Evolutionary conservation across 1,284 basidiomycete genomes (phyloP).

Genomic region (Heterobasidion occidentale): DNA sequence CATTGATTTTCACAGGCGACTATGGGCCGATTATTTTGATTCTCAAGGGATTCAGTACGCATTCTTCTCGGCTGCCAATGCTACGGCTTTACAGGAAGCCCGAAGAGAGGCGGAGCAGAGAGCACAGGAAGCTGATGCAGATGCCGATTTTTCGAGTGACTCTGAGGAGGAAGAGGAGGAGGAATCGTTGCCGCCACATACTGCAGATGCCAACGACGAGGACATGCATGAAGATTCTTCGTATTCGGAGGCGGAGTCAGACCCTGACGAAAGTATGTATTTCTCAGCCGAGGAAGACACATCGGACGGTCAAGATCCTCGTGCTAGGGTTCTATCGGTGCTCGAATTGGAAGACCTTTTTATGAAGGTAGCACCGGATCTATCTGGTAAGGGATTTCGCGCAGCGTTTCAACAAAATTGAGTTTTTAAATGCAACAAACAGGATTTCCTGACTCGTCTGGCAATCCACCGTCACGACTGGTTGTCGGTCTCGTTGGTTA

Average conservation of each 20-base stretch:
- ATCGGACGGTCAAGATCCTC: conserved; percentile 49
- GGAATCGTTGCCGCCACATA: conserved; percentile 4
- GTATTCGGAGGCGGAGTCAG: neutral
- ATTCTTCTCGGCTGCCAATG: conserved; percentile 95
- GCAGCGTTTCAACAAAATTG: neutral
- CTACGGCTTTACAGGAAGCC: conserved; percentile 77
- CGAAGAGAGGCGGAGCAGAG: conserved; percentile 38
- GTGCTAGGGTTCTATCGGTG: conserved; percentile 81
- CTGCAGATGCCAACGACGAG: conserved; percentile 13
- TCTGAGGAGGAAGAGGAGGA: conserved; percentile 23
- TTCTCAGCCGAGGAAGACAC: conserved; percentile 44
- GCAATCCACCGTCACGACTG: conserved; percentile 60
- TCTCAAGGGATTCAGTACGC: conserved; percentile 75
- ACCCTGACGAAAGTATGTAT: conserved; percentile 2
- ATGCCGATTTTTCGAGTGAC: conserved; percentile 12
- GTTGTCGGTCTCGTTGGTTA: conserved; percentile 96
- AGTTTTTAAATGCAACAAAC: too few relatives aligned
- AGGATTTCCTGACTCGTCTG: conserved; percentile 66
- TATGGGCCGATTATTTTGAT: conserved; percentile 96
- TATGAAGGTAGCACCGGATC: conserved; percentile 66
- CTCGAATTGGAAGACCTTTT: conserved; percentile 90
- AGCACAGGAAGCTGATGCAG: conserved; percentile 12
- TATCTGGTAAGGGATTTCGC: conserved; percentile 43
- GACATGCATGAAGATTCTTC: neutral
- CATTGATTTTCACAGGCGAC: conserved; percentile 29